A percentile compares a stretch with the other conserved stretches of the same genome.
Evolutionary conservation across 176 grass and related monocot species (phyloP).

Genomic region (Juncus inflexus): DNA sequence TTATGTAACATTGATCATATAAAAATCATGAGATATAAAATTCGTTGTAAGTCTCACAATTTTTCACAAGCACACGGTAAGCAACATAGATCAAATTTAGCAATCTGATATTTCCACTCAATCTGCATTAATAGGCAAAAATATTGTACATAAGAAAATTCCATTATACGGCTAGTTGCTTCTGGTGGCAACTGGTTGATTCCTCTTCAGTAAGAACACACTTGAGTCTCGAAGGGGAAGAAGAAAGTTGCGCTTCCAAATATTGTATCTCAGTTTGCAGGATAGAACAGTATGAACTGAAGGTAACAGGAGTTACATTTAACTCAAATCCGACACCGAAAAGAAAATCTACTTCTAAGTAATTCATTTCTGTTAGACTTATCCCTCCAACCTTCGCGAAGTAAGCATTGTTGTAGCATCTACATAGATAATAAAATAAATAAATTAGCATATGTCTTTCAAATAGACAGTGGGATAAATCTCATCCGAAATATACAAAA

Average conservation of each 20-base stretch:
- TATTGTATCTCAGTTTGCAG: conserved; percentile 76
- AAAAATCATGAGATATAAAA: neutral
- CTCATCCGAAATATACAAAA: neutral
- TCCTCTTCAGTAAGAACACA: conserved; percentile 56
- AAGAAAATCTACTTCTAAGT: conserved; percentile 92
- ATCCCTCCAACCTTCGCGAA: conserved; percentile 93
- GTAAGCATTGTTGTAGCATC: conserved; percentile 99
- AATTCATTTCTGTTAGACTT: conserved; percentile 93
- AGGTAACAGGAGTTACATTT: conserved; percentile 74
- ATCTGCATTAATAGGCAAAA: conserved; percentile 36
- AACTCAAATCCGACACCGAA: conserved; percentile 93
- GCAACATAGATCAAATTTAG: conserved; percentile 27
- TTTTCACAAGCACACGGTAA: too few relatives aligned
- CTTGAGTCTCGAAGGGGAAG: conserved; percentile 31
- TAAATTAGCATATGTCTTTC: neutral
- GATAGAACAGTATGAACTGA: conserved; percentile 75
- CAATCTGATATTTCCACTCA: conserved; percentile 28
- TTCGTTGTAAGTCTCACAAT: neutral
- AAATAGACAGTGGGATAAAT: neutral
- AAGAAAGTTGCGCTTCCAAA: conserved; percentile 44
- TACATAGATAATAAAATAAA: conserved; percentile 10
- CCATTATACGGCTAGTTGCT: conserved; percentile 58
- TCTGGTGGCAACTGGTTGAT: conserved; percentile 37
- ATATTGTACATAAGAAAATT: conserved; percentile 13
- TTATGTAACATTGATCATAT: conserved; percentile 8